Evolutionary conservation across 345 rosid genomes (phyloP).

Genomic region (Acer yangbiense): DNA sequence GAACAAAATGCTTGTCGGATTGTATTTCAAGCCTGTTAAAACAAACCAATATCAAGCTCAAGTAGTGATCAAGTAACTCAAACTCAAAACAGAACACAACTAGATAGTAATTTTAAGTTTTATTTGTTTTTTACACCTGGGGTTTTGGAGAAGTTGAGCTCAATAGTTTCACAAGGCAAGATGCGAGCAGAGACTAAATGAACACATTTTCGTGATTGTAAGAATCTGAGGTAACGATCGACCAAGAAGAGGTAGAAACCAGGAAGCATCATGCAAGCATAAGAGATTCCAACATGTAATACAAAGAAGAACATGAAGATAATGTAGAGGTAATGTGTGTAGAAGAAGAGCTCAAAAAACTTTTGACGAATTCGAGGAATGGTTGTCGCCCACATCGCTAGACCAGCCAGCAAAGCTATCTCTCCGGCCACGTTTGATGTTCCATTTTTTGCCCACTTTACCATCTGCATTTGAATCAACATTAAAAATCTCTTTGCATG

Average conservation of each 20-base stretch:
- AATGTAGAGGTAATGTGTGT: conserved; percentile 72
- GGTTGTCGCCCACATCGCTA: conserved; percentile 72
- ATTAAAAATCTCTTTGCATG: background rate
- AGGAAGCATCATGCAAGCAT: conserved; percentile 60
- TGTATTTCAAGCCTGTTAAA: conserved; percentile 59
- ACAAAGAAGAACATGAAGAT: conserved; percentile 65
- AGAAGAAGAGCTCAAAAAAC: conserved; percentile 80
- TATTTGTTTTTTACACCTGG: conserved; percentile 34
- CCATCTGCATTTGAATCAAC: conserved; percentile 41
- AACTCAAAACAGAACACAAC: background rate
- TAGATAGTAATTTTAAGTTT: background rate
- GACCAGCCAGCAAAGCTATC: conserved; percentile 55
- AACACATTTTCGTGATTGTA: conserved; percentile 59
- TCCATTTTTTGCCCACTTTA: conserved; percentile 43
- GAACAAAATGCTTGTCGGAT: conserved; percentile 69
- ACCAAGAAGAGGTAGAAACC: conserved; percentile 79
- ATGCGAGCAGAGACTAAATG: conserved; percentile 64
- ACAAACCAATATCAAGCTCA: background rate
- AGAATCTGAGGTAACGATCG: conserved; percentile 72
- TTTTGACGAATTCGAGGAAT: conserved; percentile 52
- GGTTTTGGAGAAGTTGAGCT: conserved; percentile 71
- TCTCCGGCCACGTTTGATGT: conserved; percentile 75
- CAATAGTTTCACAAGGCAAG: conserved; percentile 60
- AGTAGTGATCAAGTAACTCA: background rate
- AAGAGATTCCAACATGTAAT: conserved; percentile 64